Evolutionary conservation across 2,329 filamentous ascomycete species (phyloP).

Genomic region (Pseudocercospora vitis): DNA sequence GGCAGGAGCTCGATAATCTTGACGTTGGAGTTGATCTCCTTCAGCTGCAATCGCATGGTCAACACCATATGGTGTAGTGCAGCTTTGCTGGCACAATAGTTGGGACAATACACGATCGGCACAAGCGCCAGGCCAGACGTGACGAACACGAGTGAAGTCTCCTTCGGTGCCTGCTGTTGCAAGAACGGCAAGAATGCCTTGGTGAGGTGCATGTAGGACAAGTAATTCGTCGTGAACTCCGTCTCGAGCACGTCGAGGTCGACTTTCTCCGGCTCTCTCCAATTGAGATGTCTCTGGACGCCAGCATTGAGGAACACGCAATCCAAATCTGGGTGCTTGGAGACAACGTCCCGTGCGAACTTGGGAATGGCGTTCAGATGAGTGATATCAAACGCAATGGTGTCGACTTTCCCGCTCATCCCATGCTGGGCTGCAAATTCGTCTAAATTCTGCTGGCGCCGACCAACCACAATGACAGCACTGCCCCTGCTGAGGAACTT

Average conservation of each 20-base stretch:
- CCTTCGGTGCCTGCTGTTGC: conserved; percentile 44
- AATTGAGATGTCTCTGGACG: conserved; percentile 53
- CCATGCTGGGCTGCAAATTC: conserved; percentile 49
- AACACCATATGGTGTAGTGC: conserved; percentile 57
- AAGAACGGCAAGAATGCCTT: conserved; percentile 53
- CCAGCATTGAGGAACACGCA: conserved; percentile 56
- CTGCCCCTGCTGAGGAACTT: conserved; percentile 51
- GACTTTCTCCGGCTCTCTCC: conserved; percentile 52
- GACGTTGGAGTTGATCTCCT: conserved; percentile 47
- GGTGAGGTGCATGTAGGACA: conserved; percentile 51
- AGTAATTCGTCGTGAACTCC: conserved; percentile 49
- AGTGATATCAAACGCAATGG: conserved; percentile 52
- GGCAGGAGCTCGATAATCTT: conserved; percentile 58
- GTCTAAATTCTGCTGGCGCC: conserved; percentile 54
- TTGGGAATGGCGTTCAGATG: conserved; percentile 49
- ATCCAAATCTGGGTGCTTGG: conserved; percentile 53
- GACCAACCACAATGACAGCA: conserved; percentile 51
- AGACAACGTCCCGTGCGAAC: conserved; percentile 46
- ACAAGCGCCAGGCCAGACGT: conserved; percentile 54
- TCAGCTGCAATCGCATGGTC: conserved; percentile 52
- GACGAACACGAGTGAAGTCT: conserved; percentile 49
- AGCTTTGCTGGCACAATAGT: conserved; percentile 58
- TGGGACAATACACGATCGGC: conserved; percentile 49
- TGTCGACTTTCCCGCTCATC: conserved; percentile 51
- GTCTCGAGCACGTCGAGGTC: conserved; percentile 37